Conservation (phyloP, 208 protist species). For the Trypanosoma conorhini region DNA sequence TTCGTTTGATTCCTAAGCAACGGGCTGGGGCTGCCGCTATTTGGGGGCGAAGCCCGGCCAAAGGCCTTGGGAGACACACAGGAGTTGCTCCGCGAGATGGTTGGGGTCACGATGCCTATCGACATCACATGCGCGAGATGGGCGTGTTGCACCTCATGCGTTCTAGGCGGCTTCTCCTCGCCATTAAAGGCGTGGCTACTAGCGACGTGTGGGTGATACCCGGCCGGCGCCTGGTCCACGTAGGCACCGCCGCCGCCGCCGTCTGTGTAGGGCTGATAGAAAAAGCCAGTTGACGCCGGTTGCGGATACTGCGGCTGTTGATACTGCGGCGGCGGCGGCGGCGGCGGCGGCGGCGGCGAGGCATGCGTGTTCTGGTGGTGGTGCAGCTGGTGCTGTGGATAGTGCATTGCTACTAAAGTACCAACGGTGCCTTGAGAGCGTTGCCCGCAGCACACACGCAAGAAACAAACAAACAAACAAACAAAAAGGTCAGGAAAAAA, state of each 20-base stretch:
- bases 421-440: not conserved
- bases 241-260: not conserved
- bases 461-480: not conserved
- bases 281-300: conserved; percentile 13
- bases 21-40: conserved; percentile 2
- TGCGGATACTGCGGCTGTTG: conserved; percentile 30
- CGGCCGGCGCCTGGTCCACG: not conserved
- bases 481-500: not conserved
- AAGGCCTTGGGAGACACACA: conserved; percentile 16
- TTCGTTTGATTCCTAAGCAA: not conserved
- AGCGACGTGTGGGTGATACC: not conserved
- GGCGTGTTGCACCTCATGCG: not conserved
- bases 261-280: conserved; percentile 4
- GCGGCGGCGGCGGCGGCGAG: conserved; percentile 10
- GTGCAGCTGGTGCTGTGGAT: not conserved
- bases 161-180: not conserved
- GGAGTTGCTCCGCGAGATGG: not conserved
- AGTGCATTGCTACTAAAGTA: not conserved
- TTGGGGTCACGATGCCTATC: not conserved
- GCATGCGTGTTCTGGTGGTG: not conserved
- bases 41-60: not conserved
- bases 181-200: conserved; percentile 7
- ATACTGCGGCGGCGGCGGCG: conserved; percentile 9
- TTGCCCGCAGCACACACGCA: not conserved
- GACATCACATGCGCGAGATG: not conserved